These are phyloP conservation scores for Cryptococcus jaspeensis DNA, from an alignment of 1,284 basidiomycete genomes.

Conservation along the genomic window DNA sequence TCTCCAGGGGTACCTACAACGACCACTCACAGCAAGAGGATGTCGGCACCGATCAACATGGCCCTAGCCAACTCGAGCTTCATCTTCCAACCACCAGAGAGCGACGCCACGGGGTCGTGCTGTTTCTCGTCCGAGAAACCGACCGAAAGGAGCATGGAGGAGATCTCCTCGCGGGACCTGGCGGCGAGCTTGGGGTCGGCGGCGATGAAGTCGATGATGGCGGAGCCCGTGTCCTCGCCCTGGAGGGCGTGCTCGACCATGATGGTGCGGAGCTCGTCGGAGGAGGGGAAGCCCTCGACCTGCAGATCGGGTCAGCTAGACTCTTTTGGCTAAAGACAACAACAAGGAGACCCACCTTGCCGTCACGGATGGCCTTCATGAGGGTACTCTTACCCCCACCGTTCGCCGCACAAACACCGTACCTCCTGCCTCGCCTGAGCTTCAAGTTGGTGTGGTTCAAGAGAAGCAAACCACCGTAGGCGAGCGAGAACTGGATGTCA, in stretches of 20 bases:
- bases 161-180: slow-evolving; percentile 67
- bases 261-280: slow-evolving; percentile 77
- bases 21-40: slow-evolving; percentile 65
- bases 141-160: slow-evolving; percentile 74
- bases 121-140: slow-evolving; percentile 91
- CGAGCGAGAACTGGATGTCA: slow-evolving; percentile 90
- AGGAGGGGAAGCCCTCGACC: slow-evolving; percentile 90
- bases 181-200: slow-evolving; percentile 58
- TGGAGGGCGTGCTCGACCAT: slow-evolving; percentile 97
- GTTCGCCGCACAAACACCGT: slow-evolving; percentile 94
- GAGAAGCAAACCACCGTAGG: slow-evolving; percentile 91
- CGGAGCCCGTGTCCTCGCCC: slow-evolving; percentile 78
- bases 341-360: slow-evolving; percentile 62
- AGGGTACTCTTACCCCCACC: slow-evolving; percentile 96
- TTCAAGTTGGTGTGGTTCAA: slow-evolving; percentile 93
- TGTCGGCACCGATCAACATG: slow-evolving; percentile 96
- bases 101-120: slow-evolving; percentile 76
- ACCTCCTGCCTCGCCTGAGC: slow-evolving; percentile 84
- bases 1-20: background rate
- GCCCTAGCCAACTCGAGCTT: slow-evolving; percentile 81
- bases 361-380: slow-evolving; percentile 91
- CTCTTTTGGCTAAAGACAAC: background rate
- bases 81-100: slow-evolving; percentile 99
- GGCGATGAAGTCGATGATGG: slow-evolving; percentile 85
- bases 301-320: slow-evolving; percentile 1